A percentile compares a stretch with the other conserved stretches of the same genome.
These are phyloP conservation scores for Colletotrichum kahawae DNA, from an alignment of 2,329 filamentous ascomycete genomes.

Conservation along the genomic window DNA sequence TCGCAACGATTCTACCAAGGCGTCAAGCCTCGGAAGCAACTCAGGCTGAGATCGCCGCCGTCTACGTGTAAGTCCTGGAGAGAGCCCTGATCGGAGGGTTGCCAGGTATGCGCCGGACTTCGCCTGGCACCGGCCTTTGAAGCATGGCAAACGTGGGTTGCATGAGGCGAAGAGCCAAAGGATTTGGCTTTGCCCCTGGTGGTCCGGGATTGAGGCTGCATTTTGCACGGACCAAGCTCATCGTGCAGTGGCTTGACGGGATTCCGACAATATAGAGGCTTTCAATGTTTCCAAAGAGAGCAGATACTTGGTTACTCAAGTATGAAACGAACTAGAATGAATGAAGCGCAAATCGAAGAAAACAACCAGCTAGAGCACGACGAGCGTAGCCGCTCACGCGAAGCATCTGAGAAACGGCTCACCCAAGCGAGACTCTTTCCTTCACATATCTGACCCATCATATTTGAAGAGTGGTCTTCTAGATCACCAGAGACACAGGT, in stretches of 20 bases:
- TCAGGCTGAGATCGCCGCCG: background rate
- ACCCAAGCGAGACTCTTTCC: background rate
- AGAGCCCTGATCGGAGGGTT: accelerated
- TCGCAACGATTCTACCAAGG: background rate
- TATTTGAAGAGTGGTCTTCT: accelerated
- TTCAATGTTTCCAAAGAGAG: background rate
- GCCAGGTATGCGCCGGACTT: background rate
- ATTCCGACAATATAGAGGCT: background rate
- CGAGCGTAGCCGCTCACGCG: background rate
- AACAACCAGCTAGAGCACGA: background rate
- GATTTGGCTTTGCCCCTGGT: background rate
- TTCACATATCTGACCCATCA: background rate
- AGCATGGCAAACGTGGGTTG: background rate
- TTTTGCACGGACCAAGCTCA: background rate
- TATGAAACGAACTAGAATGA: background rate
- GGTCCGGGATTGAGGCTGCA: background rate
- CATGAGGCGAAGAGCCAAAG: background rate
- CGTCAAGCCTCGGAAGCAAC: background rate
- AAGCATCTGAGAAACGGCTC: background rate
- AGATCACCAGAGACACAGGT: background rate
- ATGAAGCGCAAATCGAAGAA: background rate
- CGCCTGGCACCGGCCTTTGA: background rate
- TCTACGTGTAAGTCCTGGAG: background rate
- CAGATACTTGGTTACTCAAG: background rate
- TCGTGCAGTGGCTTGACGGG: background rate